These are phyloP conservation scores for Microbotryum silenes-acaulis DNA, from an alignment of 1,284 basidiomycete genomes.

Conservation along the genomic window DNA sequence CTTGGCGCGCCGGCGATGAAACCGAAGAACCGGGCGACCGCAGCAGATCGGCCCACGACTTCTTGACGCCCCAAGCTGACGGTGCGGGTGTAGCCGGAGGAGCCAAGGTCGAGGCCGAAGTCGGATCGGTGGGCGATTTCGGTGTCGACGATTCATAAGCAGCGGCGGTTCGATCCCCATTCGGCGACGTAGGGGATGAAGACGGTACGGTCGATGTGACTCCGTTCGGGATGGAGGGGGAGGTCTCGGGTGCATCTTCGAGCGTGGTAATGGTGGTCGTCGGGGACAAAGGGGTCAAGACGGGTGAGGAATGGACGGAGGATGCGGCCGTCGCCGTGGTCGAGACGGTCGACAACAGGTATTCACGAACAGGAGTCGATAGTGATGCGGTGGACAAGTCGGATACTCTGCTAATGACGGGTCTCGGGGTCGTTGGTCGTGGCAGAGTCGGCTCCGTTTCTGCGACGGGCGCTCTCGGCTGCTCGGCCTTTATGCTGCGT, in stretches of 20 bases:
- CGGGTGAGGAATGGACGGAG: slow-evolving; percentile 1
- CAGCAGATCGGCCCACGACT: slow-evolving; percentile 30
- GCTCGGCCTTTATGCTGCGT: no score
- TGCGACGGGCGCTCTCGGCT: no score
- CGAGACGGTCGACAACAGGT: background rate
- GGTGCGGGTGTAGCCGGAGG: slow-evolving; percentile 9
- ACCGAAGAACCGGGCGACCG: slow-evolving; percentile 11
- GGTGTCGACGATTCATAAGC: background rate
- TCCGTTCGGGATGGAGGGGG: background rate
- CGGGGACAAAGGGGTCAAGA: slow-evolving; percentile 3
- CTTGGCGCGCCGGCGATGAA: background rate
- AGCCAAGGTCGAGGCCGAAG: background rate
- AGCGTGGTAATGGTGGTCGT: background rate
- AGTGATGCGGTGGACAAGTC: no score
- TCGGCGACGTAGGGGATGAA: background rate
- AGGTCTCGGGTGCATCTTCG: background rate
- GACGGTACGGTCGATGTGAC: background rate
- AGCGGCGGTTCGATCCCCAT: background rate
- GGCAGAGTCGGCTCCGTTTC: no score
- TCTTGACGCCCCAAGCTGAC: background rate
- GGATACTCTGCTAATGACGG: no score
- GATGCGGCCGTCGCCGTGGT: slow-evolving; percentile 2
- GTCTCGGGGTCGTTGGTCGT: no score
- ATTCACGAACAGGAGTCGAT: no score
- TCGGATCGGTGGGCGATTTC: background rate